A percentile compares a stretch with the other conserved stretches of the same genome.
phyloP scores from a whole-genome alignment of 108 stramenopile genomes.

The Pseudonitzschia delicatissima region DNA sequence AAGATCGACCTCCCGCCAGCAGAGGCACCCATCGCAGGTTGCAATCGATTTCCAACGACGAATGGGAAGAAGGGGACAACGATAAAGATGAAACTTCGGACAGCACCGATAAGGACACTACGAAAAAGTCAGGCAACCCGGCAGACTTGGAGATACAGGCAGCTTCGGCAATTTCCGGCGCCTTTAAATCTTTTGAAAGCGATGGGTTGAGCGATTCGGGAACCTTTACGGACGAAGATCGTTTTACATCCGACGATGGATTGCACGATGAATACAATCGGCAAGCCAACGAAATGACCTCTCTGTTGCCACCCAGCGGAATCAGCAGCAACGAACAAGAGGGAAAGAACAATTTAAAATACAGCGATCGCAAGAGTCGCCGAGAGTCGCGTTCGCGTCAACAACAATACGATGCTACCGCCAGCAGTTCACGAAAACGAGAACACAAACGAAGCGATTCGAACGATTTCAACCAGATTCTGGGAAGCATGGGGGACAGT shows the following conservation, averaged over 20 bases:
- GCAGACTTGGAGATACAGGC: neutral
- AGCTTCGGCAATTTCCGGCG: neutral
- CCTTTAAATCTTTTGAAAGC: neutral
- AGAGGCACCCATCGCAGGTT: constrained; percentile 43
- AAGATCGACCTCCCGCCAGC: constrained; percentile 37
- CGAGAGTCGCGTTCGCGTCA: no score
- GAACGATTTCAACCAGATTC: neutral
- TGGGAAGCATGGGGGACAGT: neutral
- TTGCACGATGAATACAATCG: neutral
- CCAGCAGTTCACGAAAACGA: neutral
- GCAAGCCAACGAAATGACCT: constrained; percentile 38
- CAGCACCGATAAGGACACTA: neutral
- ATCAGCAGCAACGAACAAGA: constrained; percentile 37
- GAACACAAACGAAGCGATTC: neutral
- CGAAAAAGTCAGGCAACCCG: neutral
- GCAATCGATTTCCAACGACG: constrained; percentile 41
- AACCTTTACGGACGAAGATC: constrained; percentile 7
- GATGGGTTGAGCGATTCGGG: constrained; percentile 7
- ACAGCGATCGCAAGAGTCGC: constrained; percentile 1
- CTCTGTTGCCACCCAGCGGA: constrained; percentile 43
- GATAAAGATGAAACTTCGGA: constrained; percentile 1
- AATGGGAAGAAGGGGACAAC: constrained; percentile 28
- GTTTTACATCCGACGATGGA: constrained; percentile 8
- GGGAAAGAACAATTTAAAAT: constrained; percentile 11
- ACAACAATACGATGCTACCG: constrained; percentile 10